Evolutionary conservation across 495 filamentous ascomycete genomes (phyloP).

Genomic region (Talaromyces borbonicus): DNA sequence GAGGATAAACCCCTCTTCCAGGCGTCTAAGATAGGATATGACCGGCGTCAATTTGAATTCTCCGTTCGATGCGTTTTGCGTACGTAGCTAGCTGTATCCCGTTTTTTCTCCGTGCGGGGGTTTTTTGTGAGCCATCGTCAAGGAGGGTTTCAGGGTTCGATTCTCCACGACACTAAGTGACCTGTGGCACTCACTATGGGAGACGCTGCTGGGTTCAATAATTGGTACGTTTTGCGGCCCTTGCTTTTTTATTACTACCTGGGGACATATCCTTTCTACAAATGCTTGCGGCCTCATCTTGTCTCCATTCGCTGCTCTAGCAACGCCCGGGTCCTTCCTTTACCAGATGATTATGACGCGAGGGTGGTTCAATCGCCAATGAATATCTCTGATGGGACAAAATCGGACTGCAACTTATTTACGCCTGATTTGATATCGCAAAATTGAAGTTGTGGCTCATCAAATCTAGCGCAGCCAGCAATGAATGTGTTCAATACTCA

Average conservation of each 20-base stretch:
- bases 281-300: not conserved
- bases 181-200: too few relatives aligned
- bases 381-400: too few relatives aligned
- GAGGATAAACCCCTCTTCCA: not conserved
- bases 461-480: too few relatives aligned
- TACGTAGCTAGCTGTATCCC: too few relatives aligned
- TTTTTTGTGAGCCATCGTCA: not conserved
- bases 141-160: not conserved
- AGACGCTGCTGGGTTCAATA: not conserved
- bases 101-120: not conserved
- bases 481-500: too few relatives aligned
- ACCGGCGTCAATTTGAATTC: too few relatives aligned
- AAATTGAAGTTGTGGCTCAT: too few relatives aligned
- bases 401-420: too few relatives aligned
- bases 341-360: not conserved
- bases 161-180: too few relatives aligned
- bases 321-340: not conserved
- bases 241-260: too few relatives aligned
- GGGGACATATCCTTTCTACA: not conserved
- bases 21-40: not conserved
- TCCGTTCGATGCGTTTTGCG: too few relatives aligned
- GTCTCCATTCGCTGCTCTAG: not conserved
- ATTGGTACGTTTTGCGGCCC: not conserved
- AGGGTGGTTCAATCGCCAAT: not conserved
- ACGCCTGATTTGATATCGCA: too few relatives aligned